A percentile compares a stretch with the other conserved stretches of the same genome.
These are phyloP conservation scores for Anastatica hierochuntica DNA, from an alignment of 345 rosid genomes.

Conservation along the genomic window DNA sequence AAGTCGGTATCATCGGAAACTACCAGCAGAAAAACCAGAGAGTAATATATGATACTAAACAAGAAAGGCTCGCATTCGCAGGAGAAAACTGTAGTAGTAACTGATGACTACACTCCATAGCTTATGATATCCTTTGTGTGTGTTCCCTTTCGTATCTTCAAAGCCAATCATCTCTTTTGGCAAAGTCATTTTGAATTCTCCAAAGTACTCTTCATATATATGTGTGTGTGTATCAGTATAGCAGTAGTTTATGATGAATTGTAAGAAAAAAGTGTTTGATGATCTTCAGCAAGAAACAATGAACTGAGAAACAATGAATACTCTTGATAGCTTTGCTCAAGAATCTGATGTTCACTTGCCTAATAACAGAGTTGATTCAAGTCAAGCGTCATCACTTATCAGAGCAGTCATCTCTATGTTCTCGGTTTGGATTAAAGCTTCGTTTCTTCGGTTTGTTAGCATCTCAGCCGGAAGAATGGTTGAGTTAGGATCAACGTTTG, in stretches of 20 bases:
- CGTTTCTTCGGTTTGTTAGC: slow-evolving; percentile 30
- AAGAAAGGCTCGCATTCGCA: slow-evolving; percentile 59
- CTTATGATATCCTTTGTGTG: too few relatives aligned
- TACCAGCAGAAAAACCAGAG: slow-evolving; percentile 88
- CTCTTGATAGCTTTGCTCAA: too few relatives aligned
- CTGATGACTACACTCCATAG: too few relatives aligned
- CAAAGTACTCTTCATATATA: too few relatives aligned
- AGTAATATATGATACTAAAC: slow-evolving; percentile 62
- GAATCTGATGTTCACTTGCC: slow-evolving; percentile 2
- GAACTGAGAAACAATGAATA: too few relatives aligned
- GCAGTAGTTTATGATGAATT: too few relatives aligned
- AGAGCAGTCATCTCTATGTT: slow-evolving; percentile 48
- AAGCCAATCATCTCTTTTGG: too few relatives aligned
- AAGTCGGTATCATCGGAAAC: slow-evolving; percentile 63
- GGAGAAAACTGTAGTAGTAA: slow-evolving; percentile 73
- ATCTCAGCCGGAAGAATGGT: slow-evolving; percentile 46
- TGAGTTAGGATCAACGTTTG: slow-evolving; percentile 40
- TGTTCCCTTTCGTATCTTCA: too few relatives aligned
- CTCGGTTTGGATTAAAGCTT: slow-evolving; percentile 23
- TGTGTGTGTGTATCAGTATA: too few relatives aligned
- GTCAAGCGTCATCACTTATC: slow-evolving; percentile 17
- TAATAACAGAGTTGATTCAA: slow-evolving; percentile 8
- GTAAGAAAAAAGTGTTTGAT: too few relatives aligned
- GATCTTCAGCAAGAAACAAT: too few relatives aligned
- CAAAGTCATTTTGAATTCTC: too few relatives aligned